Base-by-base conservation (phyloP, 73 alveolate species). In the Paramecium octaurelia region DNA sequence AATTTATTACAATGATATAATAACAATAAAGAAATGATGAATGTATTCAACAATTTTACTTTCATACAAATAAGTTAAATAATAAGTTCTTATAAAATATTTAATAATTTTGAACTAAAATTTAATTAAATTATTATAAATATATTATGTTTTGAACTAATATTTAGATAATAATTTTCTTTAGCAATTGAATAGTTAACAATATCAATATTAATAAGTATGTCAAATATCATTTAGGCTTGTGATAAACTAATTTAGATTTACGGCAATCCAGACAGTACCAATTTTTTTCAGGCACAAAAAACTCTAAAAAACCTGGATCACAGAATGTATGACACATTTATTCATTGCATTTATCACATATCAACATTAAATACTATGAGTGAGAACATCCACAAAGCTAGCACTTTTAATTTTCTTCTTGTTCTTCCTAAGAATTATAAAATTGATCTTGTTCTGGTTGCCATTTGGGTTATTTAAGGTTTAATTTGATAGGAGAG, bases 321-420 rank as follows among this genome's bases (percentile, higher is more conserved):
- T 73, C 87, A 73, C 87, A 73, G 59, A 73, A 73, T 36, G 87
- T 73, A 38, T 73, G 87, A 18, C 87, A 73, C 34, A 31, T 21
- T 40, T 36, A 36, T 9, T 73, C 87, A 40, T 73, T 43, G 38
- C 87, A 73, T 73, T 43, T 73, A 18, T 73, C 87, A 43, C 87
- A 73, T 6, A 73, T 24, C 21, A 73, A 38, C 87, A 73, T 73
- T 38, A 73, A 73, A 38, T 73, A 73, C 24, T 23, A 10, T 5
- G 87, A 29, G 12, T 73, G 87, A 14, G 87, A 29, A 36, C 59
- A 73, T 36, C 46, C 36, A 40, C 87, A 73, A 36, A 73, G 36
- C 20, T 36, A 16, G 40, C 87, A 73, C 46, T n/a, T 36, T 29
- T 43, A 8, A 40, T 34, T 23, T 21, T 73, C 87, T 21, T 73